Percentiles rank a stretch among this genome's conserved stretches.
Evolutionary conservation across 2,329 filamentous ascomycete genomes (phyloP).

Genomic region (Aureobasidium musti): DNA sequence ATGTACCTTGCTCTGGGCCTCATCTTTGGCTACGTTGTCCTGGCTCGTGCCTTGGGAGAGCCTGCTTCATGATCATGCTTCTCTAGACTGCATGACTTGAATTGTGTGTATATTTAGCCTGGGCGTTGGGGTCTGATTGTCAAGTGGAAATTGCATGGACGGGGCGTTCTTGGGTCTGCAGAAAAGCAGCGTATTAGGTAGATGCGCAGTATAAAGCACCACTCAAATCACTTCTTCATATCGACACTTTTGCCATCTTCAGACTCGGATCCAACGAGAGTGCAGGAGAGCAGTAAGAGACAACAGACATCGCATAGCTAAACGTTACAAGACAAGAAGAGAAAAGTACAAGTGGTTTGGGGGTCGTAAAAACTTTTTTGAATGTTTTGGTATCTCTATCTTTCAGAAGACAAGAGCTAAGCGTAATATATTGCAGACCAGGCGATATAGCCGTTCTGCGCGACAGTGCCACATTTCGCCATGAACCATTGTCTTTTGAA

Average conservation of each 20-base stretch:
- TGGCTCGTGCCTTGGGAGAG: conserved; percentile 70
- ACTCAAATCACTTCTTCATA: not conserved
- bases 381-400: conserved; percentile 18
- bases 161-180: not conserved
- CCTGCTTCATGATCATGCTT: conserved; percentile 12
- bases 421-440: conserved; percentile 41
- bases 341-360: not conserved
- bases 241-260: too few relatives aligned
- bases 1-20: conserved; percentile 68
- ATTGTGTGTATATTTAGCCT: conserved; percentile 15
- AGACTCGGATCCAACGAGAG: not conserved
- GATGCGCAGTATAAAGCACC: not conserved
- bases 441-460: conserved; percentile 44
- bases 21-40: conserved; percentile 79
- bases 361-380: conserved; percentile 25
- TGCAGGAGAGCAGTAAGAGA: not conserved
- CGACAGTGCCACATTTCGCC: conserved; percentile 44
- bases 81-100: not conserved
- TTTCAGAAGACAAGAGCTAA: conserved; percentile 26
- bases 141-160: not conserved
- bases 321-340: not conserved
- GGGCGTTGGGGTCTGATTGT: conserved; percentile 32
- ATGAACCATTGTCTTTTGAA: conserved; percentile 29
- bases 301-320: not conserved
- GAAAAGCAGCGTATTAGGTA: not conserved